Conservation (phyloP, 2,329 filamentous ascomycete species). For the Calonectria pseudoturangicola region DNA sequence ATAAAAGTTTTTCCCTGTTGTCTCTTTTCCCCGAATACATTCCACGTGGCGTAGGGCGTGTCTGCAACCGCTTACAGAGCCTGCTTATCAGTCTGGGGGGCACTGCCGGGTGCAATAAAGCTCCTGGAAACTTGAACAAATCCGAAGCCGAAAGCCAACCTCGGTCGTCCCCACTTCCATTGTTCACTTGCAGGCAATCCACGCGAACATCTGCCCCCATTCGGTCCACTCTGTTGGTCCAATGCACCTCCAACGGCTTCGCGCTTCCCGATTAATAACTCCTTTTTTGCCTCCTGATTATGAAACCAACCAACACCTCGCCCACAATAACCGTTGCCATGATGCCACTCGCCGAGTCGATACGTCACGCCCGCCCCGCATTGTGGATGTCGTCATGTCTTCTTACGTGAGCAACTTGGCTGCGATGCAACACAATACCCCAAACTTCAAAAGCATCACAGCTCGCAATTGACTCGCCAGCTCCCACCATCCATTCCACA, state of each 20-base stretch:
- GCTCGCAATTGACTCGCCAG: conserved; percentile 8
- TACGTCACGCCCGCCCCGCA: conserved; percentile 42
- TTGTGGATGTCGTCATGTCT: conserved; percentile 42
- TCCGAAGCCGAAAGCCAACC: conserved; percentile 15
- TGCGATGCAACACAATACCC: conserved; percentile 19
- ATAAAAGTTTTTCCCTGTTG: conserved; percentile 14
- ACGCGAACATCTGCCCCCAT: conserved; percentile 10
- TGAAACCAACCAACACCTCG: conserved; percentile 9
- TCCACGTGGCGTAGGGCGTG: not conserved
- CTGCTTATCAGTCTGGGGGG: not conserved
- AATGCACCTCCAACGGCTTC: not conserved
- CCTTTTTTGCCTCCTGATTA: conserved; percentile 23
- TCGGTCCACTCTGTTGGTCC: conserved; percentile 9
- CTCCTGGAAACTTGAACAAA: not conserved
- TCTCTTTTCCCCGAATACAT: not conserved
- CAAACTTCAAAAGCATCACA: conserved; percentile 28
- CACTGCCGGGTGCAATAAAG: not conserved
- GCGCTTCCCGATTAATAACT: conserved; percentile 10
- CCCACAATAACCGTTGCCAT: conserved; percentile 24
- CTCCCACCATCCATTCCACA: conserved; percentile 13
- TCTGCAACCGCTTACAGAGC: not conserved
- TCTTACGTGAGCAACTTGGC: conserved; percentile 40
- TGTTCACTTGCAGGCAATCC: not conserved
- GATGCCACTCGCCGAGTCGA: conserved; percentile 14
- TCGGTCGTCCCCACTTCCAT: not conserved